Conservation (phyloP, 306 rosid species). For the Casuarina equisetifolia region DNA sequence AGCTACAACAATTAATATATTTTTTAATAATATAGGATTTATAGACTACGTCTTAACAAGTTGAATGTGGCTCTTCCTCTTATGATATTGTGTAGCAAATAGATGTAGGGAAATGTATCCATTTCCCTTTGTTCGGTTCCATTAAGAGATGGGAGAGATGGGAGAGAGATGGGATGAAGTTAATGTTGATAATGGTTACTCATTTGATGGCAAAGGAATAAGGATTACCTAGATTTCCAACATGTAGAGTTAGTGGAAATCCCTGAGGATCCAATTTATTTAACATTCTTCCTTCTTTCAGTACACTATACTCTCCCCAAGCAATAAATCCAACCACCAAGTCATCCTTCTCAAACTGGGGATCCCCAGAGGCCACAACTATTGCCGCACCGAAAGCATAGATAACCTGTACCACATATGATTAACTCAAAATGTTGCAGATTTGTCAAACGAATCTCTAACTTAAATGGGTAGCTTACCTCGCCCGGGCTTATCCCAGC, state of each 20-base stretch:
- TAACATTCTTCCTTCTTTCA: slow-evolving; percentile 45
- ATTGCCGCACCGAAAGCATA: slow-evolving; percentile 51
- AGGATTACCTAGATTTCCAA: slow-evolving; percentile 57
- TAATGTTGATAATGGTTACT: too few species aligned
- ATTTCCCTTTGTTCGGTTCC: too few species aligned
- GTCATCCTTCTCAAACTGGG: slow-evolving; percentile 60
- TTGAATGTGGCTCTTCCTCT: neutral
- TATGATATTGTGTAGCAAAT: too few species aligned
- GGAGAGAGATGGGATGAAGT: neutral
- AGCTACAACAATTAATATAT: neutral
- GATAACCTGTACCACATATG: slow-evolving; percentile 38
- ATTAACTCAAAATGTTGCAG: neutral
- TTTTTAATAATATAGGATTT: too few species aligned
- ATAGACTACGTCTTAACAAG: too few species aligned
- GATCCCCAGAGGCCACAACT: slow-evolving; percentile 61
- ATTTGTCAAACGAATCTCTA: too few species aligned
- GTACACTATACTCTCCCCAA: slow-evolving; percentile 70
- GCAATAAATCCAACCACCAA: slow-evolving; percentile 61
- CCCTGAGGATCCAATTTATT: slow-evolving; percentile 57
- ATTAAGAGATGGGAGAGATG: neutral
- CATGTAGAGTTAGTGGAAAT: slow-evolving; percentile 58
- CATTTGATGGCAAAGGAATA: neutral
- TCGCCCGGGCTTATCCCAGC: slow-evolving; percentile 40
- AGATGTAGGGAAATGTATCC: neutral
- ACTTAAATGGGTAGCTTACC: slow-evolving; percentile 26